A percentile compares a stretch with the other conserved stretches of the same genome.
Conservation (phyloP, 768 basidiomycete species). For the Mycena indigotica region DNA sequence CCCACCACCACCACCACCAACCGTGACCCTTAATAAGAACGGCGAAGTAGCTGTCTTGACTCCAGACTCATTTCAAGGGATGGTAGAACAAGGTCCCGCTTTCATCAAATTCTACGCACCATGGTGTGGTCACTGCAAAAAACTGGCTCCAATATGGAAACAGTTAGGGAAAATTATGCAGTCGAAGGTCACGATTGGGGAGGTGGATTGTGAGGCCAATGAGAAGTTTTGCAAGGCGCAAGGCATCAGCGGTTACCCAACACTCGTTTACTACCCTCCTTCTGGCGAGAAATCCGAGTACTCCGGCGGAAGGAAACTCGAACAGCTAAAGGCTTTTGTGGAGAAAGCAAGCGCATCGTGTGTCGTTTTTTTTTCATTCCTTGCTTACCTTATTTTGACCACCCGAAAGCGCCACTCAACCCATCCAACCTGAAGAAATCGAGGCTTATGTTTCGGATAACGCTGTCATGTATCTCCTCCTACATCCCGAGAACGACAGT, state of each 20-base stretch:
- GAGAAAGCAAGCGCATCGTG: constrained; percentile 75
- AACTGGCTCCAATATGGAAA: constrained; percentile 81
- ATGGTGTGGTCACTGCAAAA: constrained; percentile 98
- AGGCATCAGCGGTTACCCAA: constrained; percentile 81
- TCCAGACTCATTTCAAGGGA: constrained; percentile 39
- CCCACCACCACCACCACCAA: constrained; percentile 12
- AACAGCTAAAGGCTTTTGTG: constrained; percentile 71
- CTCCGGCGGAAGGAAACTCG: constrained; percentile 67
- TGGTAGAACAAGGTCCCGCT: constrained; percentile 44
- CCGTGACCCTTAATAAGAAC: constrained; percentile 31
- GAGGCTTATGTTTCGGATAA: constrained; percentile 45
- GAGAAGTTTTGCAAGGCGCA: constrained; percentile 64
- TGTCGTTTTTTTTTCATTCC: constrained; percentile 32
- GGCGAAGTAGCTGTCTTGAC: constrained; percentile 43
- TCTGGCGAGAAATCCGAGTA: constrained; percentile 72
- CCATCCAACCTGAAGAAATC: constrained; percentile 46
- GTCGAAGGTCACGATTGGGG: constrained; percentile 72
- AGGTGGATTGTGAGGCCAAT: constrained; percentile 88
- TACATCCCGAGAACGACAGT: constrained; percentile 42
- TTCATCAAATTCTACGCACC: constrained; percentile 84
- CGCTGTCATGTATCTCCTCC: constrained; percentile 60
- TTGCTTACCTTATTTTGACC: background rate
- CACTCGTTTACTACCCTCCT: constrained; percentile 66
- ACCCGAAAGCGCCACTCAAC: constrained; percentile 38
- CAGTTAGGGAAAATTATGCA: constrained; percentile 74